Conservation (phyloP, 768 basidiomycete genomes). For the Collybia mongolica region DNA sequence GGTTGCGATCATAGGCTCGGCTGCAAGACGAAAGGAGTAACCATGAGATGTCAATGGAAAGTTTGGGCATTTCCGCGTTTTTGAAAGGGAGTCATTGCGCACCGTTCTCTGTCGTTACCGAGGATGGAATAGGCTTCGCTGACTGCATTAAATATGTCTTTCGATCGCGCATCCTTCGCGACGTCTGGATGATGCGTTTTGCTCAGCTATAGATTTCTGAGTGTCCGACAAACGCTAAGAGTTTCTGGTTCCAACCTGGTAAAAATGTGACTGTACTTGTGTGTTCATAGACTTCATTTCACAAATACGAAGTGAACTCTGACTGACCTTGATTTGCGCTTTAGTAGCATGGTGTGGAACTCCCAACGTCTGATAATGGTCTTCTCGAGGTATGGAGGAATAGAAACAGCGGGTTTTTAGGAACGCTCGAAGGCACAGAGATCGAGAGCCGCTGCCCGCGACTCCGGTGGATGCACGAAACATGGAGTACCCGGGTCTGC, state of each 20-base stretch:
- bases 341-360: conserved; percentile 35
- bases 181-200: conserved; percentile 50
- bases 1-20: conserved; percentile 3
- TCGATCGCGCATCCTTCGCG: conserved; percentile 38
- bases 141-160: conserved; percentile 34
- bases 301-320: too few species aligned
- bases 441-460: too few species aligned
- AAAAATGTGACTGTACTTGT: conserved; percentile 35
- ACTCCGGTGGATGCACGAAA: too few species aligned
- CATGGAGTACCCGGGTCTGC: too few species aligned
- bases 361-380: conserved; percentile 42
- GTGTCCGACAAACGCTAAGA: neutral
- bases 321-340: conserved; percentile 40
- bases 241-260: conserved; percentile 25
- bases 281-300: too few species aligned
- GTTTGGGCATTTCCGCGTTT: too few species aligned
- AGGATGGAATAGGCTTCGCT: conserved; percentile 46
- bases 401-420: too few species aligned
- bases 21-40: neutral
- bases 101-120: conserved; percentile 43
- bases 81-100: conserved; percentile 4
- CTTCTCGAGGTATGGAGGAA: neutral
- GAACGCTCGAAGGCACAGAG: too few species aligned
- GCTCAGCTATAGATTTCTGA: conserved; percentile 31
- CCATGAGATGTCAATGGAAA: neutral